phyloP scores from a whole-genome alignment of 306 rosid genomes.

The Ammopiptanthus mongolicus region DNA sequence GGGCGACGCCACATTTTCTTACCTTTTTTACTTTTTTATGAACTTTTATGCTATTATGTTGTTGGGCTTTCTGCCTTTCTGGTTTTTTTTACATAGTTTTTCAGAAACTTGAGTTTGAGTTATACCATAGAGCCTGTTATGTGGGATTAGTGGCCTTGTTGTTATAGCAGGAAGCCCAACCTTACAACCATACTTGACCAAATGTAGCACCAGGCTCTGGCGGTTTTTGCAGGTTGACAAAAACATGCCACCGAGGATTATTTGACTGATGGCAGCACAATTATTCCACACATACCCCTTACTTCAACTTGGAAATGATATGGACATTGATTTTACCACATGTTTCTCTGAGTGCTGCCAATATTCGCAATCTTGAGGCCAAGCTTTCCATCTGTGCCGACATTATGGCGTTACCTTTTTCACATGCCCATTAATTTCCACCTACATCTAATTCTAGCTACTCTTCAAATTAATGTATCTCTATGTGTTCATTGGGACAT shows the following conservation, averaged over 20 bases:
- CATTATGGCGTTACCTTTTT: constrained; percentile 2
- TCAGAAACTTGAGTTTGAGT: not conserved
- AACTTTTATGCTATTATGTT: no score
- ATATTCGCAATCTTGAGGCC: not conserved
- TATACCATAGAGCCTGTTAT: not conserved
- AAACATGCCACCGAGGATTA: not conserved
- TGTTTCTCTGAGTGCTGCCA: constrained; percentile 15
- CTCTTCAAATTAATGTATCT: not conserved
- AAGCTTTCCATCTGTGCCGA: constrained; percentile 10
- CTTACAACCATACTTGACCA: not conserved
- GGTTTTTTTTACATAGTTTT: no score
- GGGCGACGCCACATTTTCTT: constrained; percentile 59
- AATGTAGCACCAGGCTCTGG: not conserved
- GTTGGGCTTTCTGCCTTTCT: no score
- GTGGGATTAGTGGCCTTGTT: no score
- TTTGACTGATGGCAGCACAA: constrained; percentile 12
- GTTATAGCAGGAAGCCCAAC: not conserved
- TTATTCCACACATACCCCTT: not conserved
- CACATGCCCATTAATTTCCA: constrained; percentile 3
- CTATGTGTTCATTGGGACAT: constrained; percentile 6
- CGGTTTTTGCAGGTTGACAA: not conserved
- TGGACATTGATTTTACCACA: constrained; percentile 20
- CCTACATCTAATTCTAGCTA: not conserved
- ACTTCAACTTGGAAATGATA: constrained; percentile 17
- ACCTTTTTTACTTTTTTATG: no score